These are phyloP conservation scores for Croton laevigatus DNA, from an alignment of 441 rosid genomes.

Conservation along the genomic window DNA sequence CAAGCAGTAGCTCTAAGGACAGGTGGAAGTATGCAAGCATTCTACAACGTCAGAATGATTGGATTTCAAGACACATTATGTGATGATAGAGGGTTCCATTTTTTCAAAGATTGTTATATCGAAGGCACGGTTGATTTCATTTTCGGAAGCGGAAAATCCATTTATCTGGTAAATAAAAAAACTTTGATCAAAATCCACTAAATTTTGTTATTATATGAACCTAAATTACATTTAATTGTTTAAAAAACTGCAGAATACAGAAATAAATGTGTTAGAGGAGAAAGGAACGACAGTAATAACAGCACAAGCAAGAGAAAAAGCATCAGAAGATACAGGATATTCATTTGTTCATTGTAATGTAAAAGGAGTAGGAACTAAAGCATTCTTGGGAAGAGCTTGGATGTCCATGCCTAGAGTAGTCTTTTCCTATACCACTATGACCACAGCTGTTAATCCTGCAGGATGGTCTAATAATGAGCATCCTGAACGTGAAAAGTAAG, in stretches of 20 bases:
- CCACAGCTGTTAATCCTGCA: slow-evolving; percentile 30
- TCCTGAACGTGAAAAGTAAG: slow-evolving; percentile 27
- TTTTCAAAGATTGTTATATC: slow-evolving; percentile 60
- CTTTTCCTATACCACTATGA: slow-evolving; percentile 49
- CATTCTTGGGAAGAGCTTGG: slow-evolving; percentile 71
- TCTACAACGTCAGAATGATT: slow-evolving; percentile 47
- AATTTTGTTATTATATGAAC: neutral
- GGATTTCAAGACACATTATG: slow-evolving; percentile 75
- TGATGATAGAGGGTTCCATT: slow-evolving; percentile 63
- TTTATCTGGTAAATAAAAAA: slow-evolving; percentile 40
- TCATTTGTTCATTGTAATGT: slow-evolving; percentile 54
- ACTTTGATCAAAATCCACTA: neutral
- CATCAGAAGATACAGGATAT: slow-evolving; percentile 40
- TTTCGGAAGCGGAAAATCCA: slow-evolving; percentile 64
- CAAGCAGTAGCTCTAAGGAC: slow-evolving; percentile 60
- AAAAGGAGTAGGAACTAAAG: slow-evolving; percentile 36
- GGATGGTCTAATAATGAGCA: slow-evolving; percentile 49
- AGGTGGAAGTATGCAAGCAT: slow-evolving; percentile 50
- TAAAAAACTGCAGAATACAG: slow-evolving; percentile 29
- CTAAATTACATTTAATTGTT: neutral
- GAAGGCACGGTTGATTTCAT: slow-evolving; percentile 79
- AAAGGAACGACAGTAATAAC: slow-evolving; percentile 38
- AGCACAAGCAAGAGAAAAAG: slow-evolving; percentile 26
- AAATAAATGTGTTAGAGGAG: slow-evolving; percentile 35
- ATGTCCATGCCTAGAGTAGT: slow-evolving; percentile 42